phyloP scores from a whole-genome alignment of 257 asterid genomes.

The Forsythia suspensa region DNA sequence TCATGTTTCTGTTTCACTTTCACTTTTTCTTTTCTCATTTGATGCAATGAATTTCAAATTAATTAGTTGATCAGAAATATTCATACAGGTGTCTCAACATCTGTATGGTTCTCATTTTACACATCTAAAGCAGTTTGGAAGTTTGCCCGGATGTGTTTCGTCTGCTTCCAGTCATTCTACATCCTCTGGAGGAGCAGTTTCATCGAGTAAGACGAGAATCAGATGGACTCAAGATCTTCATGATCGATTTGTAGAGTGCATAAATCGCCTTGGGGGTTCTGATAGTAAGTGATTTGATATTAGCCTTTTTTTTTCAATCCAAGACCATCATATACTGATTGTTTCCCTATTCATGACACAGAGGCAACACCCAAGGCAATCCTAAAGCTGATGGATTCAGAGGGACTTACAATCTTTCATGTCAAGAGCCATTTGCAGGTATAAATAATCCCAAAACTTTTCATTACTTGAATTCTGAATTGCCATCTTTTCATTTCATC shows the following conservation, averaged over 20 bases:
- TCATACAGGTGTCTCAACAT: conserved; percentile 38
- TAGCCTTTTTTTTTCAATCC: not conserved
- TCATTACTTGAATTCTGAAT: not conserved
- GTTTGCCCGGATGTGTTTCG: conserved; percentile 31
- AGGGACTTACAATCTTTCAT: conserved; percentile 84
- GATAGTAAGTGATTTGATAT: conserved; percentile 61
- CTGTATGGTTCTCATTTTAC: conserved; percentile 34
- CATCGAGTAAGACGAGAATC: conserved; percentile 60
- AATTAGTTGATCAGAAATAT: not conserved
- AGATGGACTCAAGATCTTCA: conserved; percentile 96
- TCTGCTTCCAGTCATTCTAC: conserved; percentile 25
- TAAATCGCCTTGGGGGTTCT: conserved; percentile 80
- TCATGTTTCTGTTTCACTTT: not conserved
- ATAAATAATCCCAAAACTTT: not conserved
- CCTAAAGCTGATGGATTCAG: conserved; percentile 79
- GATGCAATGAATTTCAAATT: not conserved
- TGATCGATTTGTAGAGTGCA: conserved; percentile 76
- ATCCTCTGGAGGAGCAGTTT: conserved; percentile 34
- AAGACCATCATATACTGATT: not conserved
- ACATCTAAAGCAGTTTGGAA: conserved; percentile 27
- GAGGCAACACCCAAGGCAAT: conserved; percentile 97
- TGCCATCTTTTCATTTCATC: not conserved
- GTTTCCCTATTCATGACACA: conserved; percentile 24
- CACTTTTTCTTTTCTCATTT: too few relatives aligned
- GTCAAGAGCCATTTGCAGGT: conserved; percentile 98